A percentile compares a stretch with the other conserved stretches of the same genome.
Conservation (phyloP, 2,329 filamentous ascomycete genomes). For the Diplodia corticola region DNA sequence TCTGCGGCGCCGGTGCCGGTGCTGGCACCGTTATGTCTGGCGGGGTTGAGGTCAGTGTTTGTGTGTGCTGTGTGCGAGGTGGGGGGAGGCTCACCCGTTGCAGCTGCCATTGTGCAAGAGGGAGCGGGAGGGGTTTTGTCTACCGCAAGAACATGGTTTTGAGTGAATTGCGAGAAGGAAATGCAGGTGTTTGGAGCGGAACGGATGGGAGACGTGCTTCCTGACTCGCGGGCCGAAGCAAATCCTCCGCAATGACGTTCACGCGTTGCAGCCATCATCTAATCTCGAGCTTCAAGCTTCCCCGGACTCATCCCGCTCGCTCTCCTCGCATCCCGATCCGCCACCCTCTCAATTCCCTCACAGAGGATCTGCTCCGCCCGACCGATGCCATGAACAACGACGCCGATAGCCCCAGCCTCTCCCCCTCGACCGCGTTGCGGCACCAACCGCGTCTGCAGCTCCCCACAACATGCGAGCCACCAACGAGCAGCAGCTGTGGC, state of each 20-base stretch:
- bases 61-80: background rate
- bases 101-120: constrained; percentile 2
- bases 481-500: constrained; percentile 42
- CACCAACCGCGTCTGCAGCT: constrained; percentile 57
- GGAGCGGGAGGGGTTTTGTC: background rate
- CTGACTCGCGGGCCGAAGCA: constrained; percentile 8
- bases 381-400: constrained; percentile 21
- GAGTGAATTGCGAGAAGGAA: background rate
- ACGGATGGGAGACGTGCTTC: constrained; percentile 3
- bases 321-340: background rate
- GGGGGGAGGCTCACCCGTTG: background rate
- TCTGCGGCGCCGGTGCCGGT: constrained; percentile 18
- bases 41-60: background rate
- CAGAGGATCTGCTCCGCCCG: background rate
- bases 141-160: background rate
- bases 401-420: constrained; percentile 32
- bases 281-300: background rate
- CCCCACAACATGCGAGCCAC: constrained; percentile 84
- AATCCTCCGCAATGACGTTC: constrained; percentile 23
- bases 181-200: constrained; percentile 1
- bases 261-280: background rate
- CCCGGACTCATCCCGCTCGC: background rate
- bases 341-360: background rate
- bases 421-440: constrained; percentile 37
- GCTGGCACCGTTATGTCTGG: background rate